Evolutionary conservation across 192 early-diverging fungal species (phyloP), one percentile per base, ranked within the genome.

Genomic region (Entrophospora sp.): DNA sequence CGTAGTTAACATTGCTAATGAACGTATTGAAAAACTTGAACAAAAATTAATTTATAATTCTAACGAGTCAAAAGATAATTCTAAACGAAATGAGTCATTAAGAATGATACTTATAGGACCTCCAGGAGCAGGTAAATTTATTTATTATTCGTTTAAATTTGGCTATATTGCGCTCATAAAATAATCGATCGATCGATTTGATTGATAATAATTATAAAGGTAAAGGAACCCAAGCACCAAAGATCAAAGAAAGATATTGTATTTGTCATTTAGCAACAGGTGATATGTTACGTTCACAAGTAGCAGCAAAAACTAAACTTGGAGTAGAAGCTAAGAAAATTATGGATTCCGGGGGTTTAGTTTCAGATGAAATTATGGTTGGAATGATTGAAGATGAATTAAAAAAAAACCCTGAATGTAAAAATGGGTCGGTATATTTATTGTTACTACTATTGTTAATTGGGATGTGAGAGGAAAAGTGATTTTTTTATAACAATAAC

Each of bases 231-330:
- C 94, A 97, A 83, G 92, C 95, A 18, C 95, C 95, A 53, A 78
- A 72, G 55, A 97, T 99, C 76, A 96, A 96, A 86, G 93, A 97
- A 31, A 83, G 87, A 73, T 97, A 85, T 83, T 93, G 92, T 73
- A 84, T 91, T 45, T 99, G 97, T 81, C 97, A 99, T 79, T 85
- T 99, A 75, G 95, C 97, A 27, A 99, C 97, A 31, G 94, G 94
- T 70, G 97, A 99, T 75, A 99, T 99, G 97, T 85, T 99, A 55
- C 87, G 97, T 59, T 95, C 94, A 28, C 95, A 94, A 60, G 94
- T 99, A 59, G 68, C 87, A 5, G 87, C 89, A 67, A 95, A 95
- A 70, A 91, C 94, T 53, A 86, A 86, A 72, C 85, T 96, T 66
- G 96, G 96, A 61, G 78, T 92, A 73, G 83, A 93, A 74, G 97